Percentiles rank a stretch among this genome's conserved stretches.
phyloP scores from a whole-genome alignment of 2,329 filamentous ascomycete species.

The Diplodia seriata region DNA sequence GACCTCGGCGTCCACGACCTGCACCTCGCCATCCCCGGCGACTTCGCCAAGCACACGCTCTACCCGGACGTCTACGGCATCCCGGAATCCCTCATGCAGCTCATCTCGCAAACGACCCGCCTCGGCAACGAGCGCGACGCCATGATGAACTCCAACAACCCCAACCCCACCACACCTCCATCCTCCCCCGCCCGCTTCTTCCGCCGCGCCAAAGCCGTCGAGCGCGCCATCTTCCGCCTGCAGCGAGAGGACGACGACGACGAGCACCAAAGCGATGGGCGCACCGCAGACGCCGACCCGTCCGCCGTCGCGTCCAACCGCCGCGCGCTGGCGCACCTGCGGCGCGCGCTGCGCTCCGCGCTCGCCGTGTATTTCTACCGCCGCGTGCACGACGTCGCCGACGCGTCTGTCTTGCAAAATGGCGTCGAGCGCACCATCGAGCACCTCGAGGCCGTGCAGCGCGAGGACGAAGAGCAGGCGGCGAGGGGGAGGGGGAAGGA shows the following conservation, averaged over 20 bases:
- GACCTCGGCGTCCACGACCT: neutral
- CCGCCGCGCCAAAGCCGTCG: neutral
- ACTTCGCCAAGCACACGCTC: conserved; percentile 32
- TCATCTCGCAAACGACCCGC: conserved; percentile 54
- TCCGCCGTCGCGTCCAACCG: neutral
- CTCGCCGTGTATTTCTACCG: neutral
- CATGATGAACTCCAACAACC: neutral
- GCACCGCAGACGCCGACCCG: too few species aligned
- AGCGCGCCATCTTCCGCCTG: neutral
- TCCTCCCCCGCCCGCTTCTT: neutral
- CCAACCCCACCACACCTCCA: neutral
- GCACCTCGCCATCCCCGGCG: neutral
- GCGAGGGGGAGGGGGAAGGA: too few species aligned
- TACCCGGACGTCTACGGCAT: conserved; percentile 54
- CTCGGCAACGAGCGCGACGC: conserved; percentile 45
- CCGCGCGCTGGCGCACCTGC: neutral
- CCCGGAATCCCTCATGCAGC: conserved; percentile 53
- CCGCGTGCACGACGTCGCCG: neutral
- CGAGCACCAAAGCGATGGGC: too few species aligned
- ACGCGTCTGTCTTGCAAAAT: neutral
- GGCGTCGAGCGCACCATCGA: neutral
- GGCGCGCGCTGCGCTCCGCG: neutral
- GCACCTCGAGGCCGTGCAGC: neutral
- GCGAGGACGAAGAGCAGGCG: neutral
- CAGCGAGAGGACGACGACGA: neutral